Evolutionary conservation across 73 alveolate species (phyloP).

Genomic region (Tetrahymena borealis): DNA sequence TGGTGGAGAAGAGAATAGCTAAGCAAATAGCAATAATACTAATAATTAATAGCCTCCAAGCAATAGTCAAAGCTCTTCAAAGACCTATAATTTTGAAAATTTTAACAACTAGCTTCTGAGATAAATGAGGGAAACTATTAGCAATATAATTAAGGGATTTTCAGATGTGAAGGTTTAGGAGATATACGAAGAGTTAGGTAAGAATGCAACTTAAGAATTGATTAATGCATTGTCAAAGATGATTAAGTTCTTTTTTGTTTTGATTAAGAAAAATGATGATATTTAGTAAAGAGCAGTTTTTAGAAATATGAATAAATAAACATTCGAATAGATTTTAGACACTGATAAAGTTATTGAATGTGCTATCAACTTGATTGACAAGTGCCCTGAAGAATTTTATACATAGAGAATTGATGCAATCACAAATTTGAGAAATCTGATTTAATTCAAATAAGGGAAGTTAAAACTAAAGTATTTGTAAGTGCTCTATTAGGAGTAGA

Average conservation of each 20-base stretch:
- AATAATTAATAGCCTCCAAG: neutral
- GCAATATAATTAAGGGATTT: neutral
- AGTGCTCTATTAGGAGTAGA: neutral
- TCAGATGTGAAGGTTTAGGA: neutral
- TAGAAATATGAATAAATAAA: neutral
- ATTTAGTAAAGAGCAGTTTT: neutral
- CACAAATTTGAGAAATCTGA: neutral
- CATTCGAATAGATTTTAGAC: neutral
- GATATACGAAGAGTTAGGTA: neutral
- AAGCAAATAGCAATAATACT: neutral
- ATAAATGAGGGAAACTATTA: neutral
- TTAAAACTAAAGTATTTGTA: neutral
- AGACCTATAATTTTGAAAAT: neutral
- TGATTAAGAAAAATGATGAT: neutral
- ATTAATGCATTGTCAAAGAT: neutral
- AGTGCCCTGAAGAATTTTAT: neutral
- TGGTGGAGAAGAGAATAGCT: neutral
- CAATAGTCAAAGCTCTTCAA: neutral
- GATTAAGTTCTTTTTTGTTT: neutral
- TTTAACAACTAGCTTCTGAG: neutral
- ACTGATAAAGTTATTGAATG: neutral
- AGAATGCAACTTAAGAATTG: neutral
- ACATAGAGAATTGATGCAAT: neutral
- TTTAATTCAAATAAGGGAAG: neutral
- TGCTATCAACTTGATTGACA: neutral